Percentiles rank a stretch among this genome's conserved stretches.
These are phyloP conservation scores for Macadamia tetraphylla DNA, from an alignment of 164 flowering plant species.

Conservation along the genomic window DNA sequence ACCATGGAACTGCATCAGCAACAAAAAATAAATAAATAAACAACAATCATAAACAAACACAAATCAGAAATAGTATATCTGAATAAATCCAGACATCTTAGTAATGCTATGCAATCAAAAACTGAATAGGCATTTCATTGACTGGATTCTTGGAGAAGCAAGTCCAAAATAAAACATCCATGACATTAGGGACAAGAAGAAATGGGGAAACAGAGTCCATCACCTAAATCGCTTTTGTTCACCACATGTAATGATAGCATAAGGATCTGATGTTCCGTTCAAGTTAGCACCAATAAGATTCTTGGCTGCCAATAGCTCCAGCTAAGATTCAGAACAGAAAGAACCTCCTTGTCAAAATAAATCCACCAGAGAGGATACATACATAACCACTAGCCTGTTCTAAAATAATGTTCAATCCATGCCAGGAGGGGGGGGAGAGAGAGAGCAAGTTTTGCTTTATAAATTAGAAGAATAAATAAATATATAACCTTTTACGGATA, in stretches of 20 bases:
- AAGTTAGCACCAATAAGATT: conserved; percentile 93
- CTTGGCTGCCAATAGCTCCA: conserved; percentile 93
- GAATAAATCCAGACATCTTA: background rate
- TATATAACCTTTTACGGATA: background rate
- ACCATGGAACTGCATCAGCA: conserved; percentile 79
- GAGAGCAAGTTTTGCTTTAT: background rate
- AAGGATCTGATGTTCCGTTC: conserved; percentile 99
- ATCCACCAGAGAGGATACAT: background rate
- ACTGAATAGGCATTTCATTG: background rate
- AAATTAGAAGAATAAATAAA: background rate
- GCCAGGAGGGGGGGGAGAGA: background rate
- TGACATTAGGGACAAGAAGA: background rate
- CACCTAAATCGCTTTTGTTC: conserved; percentile 92
- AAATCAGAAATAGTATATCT: background rate
- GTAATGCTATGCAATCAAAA: background rate
- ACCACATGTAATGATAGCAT: conserved; percentile 95
- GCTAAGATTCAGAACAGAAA: conserved; percentile 31
- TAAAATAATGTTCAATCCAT: background rate
- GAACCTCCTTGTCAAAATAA: background rate
- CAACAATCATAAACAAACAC: background rate
- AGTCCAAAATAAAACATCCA: no score
- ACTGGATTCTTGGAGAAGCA: no score
- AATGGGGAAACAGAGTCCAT: conserved; percentile 11
- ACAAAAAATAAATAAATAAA: conserved; percentile 8
- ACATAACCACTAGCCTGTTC: background rate